These are phyloP conservation scores for Hymenoscyphus occultus DNA, from an alignment of 2,329 filamentous ascomycete genomes.

Conservation along the genomic window DNA sequence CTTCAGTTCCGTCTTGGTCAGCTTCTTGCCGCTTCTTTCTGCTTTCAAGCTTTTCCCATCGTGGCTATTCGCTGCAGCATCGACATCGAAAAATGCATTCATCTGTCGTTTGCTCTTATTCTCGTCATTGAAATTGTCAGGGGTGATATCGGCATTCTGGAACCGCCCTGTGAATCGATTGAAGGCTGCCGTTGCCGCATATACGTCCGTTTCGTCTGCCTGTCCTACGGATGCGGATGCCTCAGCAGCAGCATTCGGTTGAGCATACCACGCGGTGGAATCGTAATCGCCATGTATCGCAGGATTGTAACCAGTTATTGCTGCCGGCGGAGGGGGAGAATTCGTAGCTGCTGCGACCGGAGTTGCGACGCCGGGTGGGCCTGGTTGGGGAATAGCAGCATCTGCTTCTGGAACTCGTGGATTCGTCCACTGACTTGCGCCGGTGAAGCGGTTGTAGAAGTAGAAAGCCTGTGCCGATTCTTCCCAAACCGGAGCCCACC, in stretches of 20 bases:
- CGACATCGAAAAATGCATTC: constrained; percentile 93
- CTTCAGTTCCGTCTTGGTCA: constrained; percentile 82
- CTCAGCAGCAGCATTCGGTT: constrained; percentile 46
- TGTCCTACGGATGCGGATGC: constrained; percentile 32
- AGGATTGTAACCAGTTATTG: constrained; percentile 83
- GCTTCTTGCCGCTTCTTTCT: constrained; percentile 80
- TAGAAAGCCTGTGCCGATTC: constrained; percentile 66
- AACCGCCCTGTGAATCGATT: constrained; percentile 88
- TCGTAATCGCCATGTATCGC: constrained; percentile 97
- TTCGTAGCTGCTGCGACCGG: constrained; percentile 30
- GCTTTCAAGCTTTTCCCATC: constrained; percentile 88
- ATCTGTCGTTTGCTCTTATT: constrained; percentile 85
- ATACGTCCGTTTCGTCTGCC: constrained; percentile 48
- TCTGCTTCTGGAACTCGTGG: constrained; percentile 61
- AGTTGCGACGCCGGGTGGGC: constrained; percentile 34
- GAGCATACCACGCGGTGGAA: constrained; percentile 89
- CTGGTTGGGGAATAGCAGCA: constrained; percentile 22
- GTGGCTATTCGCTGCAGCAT: constrained; percentile 87
- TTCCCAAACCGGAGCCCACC: constrained; percentile 83
- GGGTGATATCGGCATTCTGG: constrained; percentile 63
- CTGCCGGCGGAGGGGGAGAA: constrained; percentile 35
- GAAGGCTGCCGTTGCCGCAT: constrained; percentile 72
- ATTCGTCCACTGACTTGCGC: constrained; percentile 79
- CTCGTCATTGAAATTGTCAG: constrained; percentile 80
- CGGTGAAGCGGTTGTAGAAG: constrained; percentile 80